These are phyloP conservation scores for Trypethelium eluteriae DNA, from an alignment of 495 filamentous ascomycete species.

Conservation along the genomic window DNA sequence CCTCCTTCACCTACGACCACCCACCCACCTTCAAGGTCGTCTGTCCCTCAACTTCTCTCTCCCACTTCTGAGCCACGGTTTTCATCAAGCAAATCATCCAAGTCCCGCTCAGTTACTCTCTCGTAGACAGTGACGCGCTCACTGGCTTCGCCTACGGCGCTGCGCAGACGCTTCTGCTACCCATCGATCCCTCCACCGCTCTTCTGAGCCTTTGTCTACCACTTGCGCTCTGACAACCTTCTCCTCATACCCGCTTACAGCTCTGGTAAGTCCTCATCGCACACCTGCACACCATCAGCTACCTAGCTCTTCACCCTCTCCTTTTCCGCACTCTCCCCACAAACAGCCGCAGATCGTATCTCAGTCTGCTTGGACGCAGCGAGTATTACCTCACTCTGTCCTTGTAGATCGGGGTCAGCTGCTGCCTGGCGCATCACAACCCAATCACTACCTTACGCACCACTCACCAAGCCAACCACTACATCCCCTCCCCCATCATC, in stretches of 20 bases:
- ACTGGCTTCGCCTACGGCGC: not conserved
- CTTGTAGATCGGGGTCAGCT: too few species aligned
- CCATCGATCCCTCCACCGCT: not conserved
- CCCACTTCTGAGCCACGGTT: conserved; percentile 1
- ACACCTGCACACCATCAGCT: not conserved
- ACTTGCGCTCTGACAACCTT: not conserved
- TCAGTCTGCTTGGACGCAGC: too few species aligned
- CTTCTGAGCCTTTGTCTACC: not conserved
- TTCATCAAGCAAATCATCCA: conserved; percentile 21
- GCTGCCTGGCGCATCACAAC: too few species aligned
- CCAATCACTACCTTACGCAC: not conserved
- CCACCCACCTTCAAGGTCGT: conserved; percentile 42
- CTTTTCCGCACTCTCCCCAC: too few species aligned
- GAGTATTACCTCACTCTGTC: too few species aligned
- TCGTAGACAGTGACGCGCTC: not conserved
- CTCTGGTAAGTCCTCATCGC: too few species aligned
- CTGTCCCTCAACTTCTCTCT: conserved; percentile 35
- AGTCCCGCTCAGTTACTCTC: not conserved
- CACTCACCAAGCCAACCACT: not conserved
- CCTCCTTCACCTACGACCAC: conserved; percentile 37
- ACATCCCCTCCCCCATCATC: not conserved
- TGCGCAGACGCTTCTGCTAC: not conserved
- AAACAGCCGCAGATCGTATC: too few species aligned
- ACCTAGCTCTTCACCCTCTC: not conserved
- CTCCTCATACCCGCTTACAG: not conserved